Evolutionary conservation across 139 green algal genomes (phyloP).

Genomic region (Tetradesmus lagerheimii): DNA sequence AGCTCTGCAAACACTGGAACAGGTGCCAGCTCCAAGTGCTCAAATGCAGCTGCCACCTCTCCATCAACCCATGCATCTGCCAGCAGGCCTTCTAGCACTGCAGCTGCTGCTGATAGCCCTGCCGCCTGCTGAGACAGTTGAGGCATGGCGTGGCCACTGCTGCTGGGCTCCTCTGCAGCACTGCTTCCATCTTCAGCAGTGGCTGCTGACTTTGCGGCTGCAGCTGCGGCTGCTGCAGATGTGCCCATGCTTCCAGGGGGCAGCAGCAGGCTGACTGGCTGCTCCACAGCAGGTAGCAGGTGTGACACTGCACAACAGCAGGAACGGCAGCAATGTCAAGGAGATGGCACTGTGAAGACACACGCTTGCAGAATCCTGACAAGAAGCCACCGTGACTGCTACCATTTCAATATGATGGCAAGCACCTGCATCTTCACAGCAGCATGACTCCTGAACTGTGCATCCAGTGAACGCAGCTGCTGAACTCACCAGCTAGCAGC

Average conservation of each 20-base stretch:
- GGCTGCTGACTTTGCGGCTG: background rate
- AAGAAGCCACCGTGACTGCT: too few relatives aligned
- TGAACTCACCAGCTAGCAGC: constrained; percentile 12
- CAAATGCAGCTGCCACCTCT: constrained; percentile 39
- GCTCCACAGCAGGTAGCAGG: constrained; percentile 19
- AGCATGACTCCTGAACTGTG: background rate
- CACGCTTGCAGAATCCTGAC: too few relatives aligned
- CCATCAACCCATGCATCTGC: constrained; percentile 24
- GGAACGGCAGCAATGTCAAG: background rate
- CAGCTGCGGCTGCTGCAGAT: constrained; percentile 7
- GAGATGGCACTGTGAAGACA: too few relatives aligned
- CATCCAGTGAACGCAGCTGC: too few relatives aligned
- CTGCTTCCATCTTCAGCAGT: background rate
- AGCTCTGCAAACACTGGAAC: constrained; percentile 15
- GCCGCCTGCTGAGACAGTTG: background rate
- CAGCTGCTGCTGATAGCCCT: background rate
- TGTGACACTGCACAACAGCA: constrained; percentile 14
- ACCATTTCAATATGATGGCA: background rate
- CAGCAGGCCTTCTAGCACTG: constrained; percentile 25
- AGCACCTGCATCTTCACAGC: background rate
- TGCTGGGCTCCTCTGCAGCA: background rate
- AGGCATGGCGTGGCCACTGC: background rate
- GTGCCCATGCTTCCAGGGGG: constrained; percentile 32
- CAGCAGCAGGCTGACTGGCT: constrained; percentile 19
- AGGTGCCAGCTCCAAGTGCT: constrained; percentile 30